Evolutionary conservation across 2,329 filamentous ascomycete species (phyloP).

Genomic region (Laburnicola sp.): DNA sequence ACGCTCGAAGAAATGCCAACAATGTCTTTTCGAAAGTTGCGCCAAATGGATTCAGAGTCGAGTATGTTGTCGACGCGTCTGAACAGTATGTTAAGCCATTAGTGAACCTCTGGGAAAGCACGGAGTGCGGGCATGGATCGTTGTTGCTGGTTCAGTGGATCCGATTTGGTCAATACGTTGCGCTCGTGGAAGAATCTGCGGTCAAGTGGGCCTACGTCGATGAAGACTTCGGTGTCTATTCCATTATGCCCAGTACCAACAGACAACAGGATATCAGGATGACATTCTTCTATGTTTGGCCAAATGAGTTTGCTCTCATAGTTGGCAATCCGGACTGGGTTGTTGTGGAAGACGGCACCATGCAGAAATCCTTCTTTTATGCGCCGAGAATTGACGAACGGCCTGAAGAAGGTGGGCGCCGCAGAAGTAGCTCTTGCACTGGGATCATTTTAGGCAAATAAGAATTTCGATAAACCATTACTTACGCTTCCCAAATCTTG

Average conservation of each 20-base stretch:
- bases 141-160: background rate
- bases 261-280: constrained; percentile 30
- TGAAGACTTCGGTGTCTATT: background rate
- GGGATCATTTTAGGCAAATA: background rate
- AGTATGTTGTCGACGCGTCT: constrained; percentile 38
- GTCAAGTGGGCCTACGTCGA: background rate
- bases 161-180: background rate
- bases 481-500: constrained; percentile 16
- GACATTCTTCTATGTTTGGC: constrained; percentile 17
- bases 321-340: constrained; percentile 52
- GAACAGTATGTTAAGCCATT: constrained; percentile 31
- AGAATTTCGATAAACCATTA: background rate
- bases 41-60: constrained; percentile 43
- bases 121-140: background rate
- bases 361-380: constrained; percentile 49
- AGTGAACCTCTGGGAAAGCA: constrained; percentile 9
- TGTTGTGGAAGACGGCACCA: constrained; percentile 50
- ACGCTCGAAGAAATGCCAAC: constrained; percentile 25
- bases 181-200: background rate
- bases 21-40: constrained; percentile 35
- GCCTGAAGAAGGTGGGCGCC: constrained; percentile 50
- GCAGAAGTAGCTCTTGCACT: constrained; percentile 52
- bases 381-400: constrained; percentile 45
- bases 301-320: constrained; percentile 43
- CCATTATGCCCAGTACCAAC: constrained; percentile 24